Evolutionary conservation across 495 filamentous ascomycete species (phyloP).

Genomic region (Daldinia loculata): DNA sequence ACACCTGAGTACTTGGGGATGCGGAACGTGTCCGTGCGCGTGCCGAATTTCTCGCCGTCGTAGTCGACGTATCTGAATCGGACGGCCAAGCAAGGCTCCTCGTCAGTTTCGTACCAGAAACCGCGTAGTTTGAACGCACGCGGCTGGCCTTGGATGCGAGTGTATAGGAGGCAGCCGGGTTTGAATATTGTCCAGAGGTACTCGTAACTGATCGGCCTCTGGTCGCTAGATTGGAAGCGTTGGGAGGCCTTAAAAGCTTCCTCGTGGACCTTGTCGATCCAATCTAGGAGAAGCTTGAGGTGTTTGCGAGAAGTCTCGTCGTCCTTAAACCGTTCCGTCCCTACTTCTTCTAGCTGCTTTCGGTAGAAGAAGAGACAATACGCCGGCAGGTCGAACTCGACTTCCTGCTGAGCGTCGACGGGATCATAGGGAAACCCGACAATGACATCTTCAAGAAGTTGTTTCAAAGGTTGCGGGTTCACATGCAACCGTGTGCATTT

Average conservation of each 20-base stretch:
- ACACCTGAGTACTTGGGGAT: slow-evolving; percentile 46
- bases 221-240: slow-evolving; percentile 37
- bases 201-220: slow-evolving; percentile 47
- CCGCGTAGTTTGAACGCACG: slow-evolving; percentile 45
- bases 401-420: slow-evolving; percentile 35
- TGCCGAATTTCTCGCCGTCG: slow-evolving; percentile 49
- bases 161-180: slow-evolving; percentile 41
- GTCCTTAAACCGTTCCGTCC: slow-evolving; percentile 42
- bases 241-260: slow-evolving; percentile 46
- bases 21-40: slow-evolving; percentile 27
- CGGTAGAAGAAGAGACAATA: slow-evolving; percentile 48
- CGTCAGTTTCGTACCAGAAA: slow-evolving; percentile 37
- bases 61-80: slow-evolving; percentile 44
- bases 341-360: slow-evolving; percentile 39
- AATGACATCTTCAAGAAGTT: slow-evolving; percentile 47
- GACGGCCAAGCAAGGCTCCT: slow-evolving; percentile 32
- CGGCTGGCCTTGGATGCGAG: slow-evolving; percentile 37
- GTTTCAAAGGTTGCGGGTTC: slow-evolving; percentile 41
- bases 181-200: slow-evolving; percentile 50
- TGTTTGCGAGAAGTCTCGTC: slow-evolving; percentile 41
- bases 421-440: slow-evolving; percentile 38
- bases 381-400: slow-evolving; percentile 46
- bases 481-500: slow-evolving; percentile 26
- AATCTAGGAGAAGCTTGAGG: slow-evolving; percentile 46
- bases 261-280: slow-evolving; percentile 49